phyloP scores from a whole-genome alignment of 176 grass and related monocot species.

The Rhynchospora breviuscula region DNA sequence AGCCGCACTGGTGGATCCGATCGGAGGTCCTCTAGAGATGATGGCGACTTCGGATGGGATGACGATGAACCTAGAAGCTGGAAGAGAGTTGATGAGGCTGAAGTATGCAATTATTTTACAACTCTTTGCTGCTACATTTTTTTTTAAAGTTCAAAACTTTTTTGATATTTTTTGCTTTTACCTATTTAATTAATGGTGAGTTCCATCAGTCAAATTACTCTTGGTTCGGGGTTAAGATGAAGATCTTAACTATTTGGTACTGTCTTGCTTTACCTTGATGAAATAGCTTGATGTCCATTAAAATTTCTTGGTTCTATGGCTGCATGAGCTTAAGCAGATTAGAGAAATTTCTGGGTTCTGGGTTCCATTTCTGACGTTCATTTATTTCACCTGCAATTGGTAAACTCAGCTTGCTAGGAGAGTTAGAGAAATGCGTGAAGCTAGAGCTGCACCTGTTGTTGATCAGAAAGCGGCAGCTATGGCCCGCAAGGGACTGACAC shows the following conservation, averaged over 20 bases:
- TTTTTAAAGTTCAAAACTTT: background rate
- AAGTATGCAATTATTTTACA: conserved; percentile 46
- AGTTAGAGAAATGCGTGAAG: conserved; percentile 97
- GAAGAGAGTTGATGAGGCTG: conserved; percentile 94
- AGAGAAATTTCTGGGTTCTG: too few relatives aligned
- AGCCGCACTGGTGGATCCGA: conserved; percentile 38
- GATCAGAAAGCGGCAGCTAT: conserved; percentile 62
- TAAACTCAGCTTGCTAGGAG: conserved; percentile 69
- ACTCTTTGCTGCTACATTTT: background rate
- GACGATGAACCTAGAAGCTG: conserved; percentile 92
- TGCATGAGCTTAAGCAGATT: background rate
- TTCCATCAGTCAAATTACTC: background rate
- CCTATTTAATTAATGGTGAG: background rate
- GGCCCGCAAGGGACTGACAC: conserved; percentile 66
- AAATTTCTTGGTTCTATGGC: background rate
- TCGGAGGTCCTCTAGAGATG: conserved; percentile 50
- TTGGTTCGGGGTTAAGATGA: background rate
- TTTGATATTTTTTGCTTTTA: background rate
- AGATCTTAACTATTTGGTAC: background rate
- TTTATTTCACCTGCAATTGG: conserved; percentile 20
- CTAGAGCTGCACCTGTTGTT: conserved; percentile 58
- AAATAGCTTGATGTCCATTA: background rate
- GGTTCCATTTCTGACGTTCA: too few relatives aligned
- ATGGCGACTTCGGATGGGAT: conserved; percentile 57
- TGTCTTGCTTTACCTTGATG: background rate